Evolutionary conservation across 106 monocot genomes (phyloP).

Genomic region (Posidonia australis): DNA sequence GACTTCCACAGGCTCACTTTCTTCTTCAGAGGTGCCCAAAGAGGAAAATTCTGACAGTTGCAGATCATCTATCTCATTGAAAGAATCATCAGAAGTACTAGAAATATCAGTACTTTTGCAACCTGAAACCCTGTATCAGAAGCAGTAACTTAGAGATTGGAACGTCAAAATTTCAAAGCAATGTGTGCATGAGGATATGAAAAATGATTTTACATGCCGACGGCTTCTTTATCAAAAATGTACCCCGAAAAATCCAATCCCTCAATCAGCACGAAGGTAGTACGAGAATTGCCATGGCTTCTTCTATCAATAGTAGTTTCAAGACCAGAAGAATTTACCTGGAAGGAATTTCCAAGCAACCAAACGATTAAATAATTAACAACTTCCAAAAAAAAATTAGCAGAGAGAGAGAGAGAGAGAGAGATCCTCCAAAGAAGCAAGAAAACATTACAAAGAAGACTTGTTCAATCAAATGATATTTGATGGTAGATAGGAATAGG

Average conservation of each 20-base stretch:
- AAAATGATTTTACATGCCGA: constrained; percentile 21
- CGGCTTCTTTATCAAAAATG: constrained; percentile 10
- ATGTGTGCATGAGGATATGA: not conserved
- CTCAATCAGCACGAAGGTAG: constrained; percentile 13
- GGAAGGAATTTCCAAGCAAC: constrained; percentile 2
- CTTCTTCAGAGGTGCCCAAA: constrained; percentile 35
- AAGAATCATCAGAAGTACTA: constrained; percentile 36
- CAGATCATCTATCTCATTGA: constrained; percentile 19
- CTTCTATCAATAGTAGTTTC: constrained; percentile 17
- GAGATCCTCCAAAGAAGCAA: not conserved
- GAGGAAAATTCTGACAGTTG: constrained; percentile 42
- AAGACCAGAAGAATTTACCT: constrained; percentile 35
- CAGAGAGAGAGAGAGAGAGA: not conserved
- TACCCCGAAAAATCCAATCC: constrained; percentile 4
- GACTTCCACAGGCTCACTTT: constrained; percentile 6
- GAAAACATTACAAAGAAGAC: too few species aligned
- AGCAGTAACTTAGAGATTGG: not conserved
- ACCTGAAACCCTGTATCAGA: constrained; percentile 29
- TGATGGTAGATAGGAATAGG: too few species aligned
- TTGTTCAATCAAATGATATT: too few species aligned
- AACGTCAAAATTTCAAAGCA: not conserved
- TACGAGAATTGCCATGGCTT: constrained; percentile 2
- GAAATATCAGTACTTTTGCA: constrained; percentile 32
- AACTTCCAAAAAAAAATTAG: not conserved
- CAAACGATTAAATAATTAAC: not conserved